These are phyloP conservation scores for Lithospermum erythrorhizon DNA, from an alignment of 257 asterid genomes.

Conservation along the genomic window DNA sequence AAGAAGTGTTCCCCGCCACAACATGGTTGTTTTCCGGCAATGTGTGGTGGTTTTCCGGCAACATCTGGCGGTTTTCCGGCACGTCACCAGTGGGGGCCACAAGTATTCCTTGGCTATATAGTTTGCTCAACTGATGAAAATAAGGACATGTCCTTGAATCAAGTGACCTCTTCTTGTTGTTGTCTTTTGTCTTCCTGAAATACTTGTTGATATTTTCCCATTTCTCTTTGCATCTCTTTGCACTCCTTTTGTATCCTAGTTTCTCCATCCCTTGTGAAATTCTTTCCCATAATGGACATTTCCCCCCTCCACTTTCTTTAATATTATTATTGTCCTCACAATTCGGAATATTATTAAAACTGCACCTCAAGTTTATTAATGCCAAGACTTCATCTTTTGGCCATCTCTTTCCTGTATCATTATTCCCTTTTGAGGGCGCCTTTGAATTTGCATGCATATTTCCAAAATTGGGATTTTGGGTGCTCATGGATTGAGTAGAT, in stretches of 20 bases:
- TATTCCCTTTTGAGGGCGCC: conserved; percentile 1
- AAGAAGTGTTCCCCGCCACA: neutral
- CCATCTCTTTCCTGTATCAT: conserved; percentile 49
- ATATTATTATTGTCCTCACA: conserved; percentile 1
- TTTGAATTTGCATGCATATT: conserved; percentile 1
- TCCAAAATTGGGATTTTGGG: conserved; percentile 13
- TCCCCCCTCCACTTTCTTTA: conserved; percentile 16
- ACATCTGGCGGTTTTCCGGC: conserved; percentile 2
- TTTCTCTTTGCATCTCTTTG: conserved; percentile 80
- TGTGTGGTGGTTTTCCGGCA: neutral
- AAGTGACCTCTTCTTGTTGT: conserved; percentile 62
- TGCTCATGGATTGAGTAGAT: conserved; percentile 2
- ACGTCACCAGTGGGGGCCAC: conserved; percentile 8
- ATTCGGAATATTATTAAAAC: conserved; percentile 9
- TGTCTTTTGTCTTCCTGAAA: conserved; percentile 66
- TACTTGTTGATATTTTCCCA: conserved; percentile 90
- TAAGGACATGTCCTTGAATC: conserved; percentile 86
- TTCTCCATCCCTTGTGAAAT: conserved; percentile 66
- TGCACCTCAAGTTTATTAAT: conserved; percentile 54
- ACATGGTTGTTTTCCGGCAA: neutral
- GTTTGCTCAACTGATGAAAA: conserved; percentile 49
- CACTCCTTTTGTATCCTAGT: conserved; percentile 60
- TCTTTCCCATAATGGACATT: conserved; percentile 77
- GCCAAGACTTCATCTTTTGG: conserved; percentile 74
- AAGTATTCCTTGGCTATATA: conserved; percentile 38